These are phyloP conservation scores for Penicillium ucsense DNA, from an alignment of 495 filamentous ascomycete genomes.

Conservation along the genomic window DNA sequence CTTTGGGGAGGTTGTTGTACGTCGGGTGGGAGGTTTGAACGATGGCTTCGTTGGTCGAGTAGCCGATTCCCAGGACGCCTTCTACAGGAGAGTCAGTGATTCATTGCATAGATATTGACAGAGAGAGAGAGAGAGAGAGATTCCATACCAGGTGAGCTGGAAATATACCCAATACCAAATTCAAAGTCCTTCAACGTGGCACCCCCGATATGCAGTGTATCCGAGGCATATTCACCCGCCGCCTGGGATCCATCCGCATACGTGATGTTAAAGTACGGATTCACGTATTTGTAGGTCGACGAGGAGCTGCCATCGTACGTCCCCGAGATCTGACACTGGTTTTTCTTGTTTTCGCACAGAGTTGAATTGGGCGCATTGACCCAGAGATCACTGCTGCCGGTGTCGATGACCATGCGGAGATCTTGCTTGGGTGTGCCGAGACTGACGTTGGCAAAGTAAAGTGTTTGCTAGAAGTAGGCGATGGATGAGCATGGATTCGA, in stretches of 20 bases:
- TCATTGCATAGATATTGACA: not conserved
- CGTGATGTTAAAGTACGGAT: conserved; percentile 76
- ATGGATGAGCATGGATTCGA: not conserved
- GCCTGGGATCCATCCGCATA: conserved; percentile 85
- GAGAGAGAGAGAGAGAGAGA: not conserved
- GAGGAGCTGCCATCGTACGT: conserved; percentile 67
- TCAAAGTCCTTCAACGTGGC: conserved; percentile 55
- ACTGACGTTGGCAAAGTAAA: conserved; percentile 65
- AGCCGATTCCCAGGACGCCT: conserved; percentile 91
- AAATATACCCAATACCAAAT: conserved; percentile 77
- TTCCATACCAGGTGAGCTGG: conserved; percentile 42
- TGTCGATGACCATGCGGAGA: conserved; percentile 65
- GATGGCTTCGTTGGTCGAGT: conserved; percentile 59
- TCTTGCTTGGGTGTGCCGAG: conserved; percentile 60
- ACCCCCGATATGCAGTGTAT: conserved; percentile 62
- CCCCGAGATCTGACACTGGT: conserved; percentile 49
- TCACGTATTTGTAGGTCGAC: conserved; percentile 70
- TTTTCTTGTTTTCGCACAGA: conserved; percentile 38
- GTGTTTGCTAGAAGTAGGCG: conserved; percentile 20
- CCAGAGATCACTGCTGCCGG: conserved; percentile 88
- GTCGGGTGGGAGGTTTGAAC: no score
- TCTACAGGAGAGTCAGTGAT: conserved; percentile 21
- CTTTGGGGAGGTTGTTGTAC: conserved; percentile 73
- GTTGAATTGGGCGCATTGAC: conserved; percentile 58
- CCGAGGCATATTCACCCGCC: conserved; percentile 72